These are phyloP conservation scores for Tylopilus balloui DNA, from an alignment of 768 basidiomycete species.

Conservation along the genomic window DNA sequence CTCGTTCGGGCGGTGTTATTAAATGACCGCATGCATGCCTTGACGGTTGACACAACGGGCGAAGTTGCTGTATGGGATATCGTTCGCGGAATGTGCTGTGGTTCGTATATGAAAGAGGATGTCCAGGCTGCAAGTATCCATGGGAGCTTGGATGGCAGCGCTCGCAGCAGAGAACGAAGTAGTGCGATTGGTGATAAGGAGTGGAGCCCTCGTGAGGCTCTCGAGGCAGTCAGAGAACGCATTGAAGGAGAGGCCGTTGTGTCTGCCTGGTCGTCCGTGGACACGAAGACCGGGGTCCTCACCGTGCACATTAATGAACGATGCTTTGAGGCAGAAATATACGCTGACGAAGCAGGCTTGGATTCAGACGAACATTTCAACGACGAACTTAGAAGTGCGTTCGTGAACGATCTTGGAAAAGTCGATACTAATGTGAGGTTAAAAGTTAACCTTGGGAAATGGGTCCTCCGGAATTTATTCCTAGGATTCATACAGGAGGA, in stretches of 20 bases:
- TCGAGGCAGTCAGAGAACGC: conserved; percentile 83
- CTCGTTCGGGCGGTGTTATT: conserved; percentile 78
- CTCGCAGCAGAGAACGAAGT: conserved; percentile 30
- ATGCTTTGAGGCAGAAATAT: conserved; percentile 93
- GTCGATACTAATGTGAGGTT: conserved; percentile 5
- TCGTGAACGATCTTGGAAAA: conserved; percentile 1
- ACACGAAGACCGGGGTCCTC: conserved; percentile 86
- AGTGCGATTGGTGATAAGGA: conserved; percentile 39
- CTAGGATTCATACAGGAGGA: conserved; percentile 71
- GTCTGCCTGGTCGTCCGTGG: conserved; percentile 79
- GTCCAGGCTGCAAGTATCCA: conserved; percentile 52
- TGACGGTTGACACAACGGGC: conserved; percentile 86
- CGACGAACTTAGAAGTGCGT: conserved; percentile 80
- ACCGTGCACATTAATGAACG: conserved; percentile 83
- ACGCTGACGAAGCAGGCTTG: conserved; percentile 86
- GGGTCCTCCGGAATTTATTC: conserved; percentile 85
- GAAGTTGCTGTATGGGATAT: conserved; percentile 94
- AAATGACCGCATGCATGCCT: conserved; percentile 84
- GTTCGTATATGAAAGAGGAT: conserved; percentile 62
- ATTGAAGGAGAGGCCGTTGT: conserved; percentile 95
- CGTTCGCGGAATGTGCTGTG: conserved; percentile 69
- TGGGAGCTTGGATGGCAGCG: conserved; percentile 42
- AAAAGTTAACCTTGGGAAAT: conserved; percentile 88
- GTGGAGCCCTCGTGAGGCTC: conserved; percentile 70
- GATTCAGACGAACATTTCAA: conserved; percentile 52